These are phyloP conservation scores for Coriaria nepalensis DNA, from an alignment of 306 rosid genomes.

Conservation along the genomic window DNA sequence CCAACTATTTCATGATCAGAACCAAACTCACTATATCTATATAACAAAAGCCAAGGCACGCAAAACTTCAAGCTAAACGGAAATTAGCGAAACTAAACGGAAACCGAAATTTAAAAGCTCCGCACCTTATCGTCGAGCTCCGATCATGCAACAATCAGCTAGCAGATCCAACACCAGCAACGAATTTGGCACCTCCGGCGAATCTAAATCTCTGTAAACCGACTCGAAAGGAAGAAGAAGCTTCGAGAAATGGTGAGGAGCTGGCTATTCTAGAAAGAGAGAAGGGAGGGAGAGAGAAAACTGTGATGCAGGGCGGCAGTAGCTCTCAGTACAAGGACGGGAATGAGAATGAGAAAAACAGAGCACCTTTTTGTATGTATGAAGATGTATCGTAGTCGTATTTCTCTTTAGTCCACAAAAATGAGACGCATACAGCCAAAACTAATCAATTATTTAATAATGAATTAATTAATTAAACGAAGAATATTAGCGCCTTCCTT, in stretches of 20 bases:
- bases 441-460: too few relatives aligned
- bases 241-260: slow-evolving; percentile 6
- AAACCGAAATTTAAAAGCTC: background rate
- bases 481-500: too few relatives aligned
- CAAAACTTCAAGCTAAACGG: background rate
- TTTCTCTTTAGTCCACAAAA: too few relatives aligned
- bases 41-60: background rate
- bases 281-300: background rate
- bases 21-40: too few relatives aligned
- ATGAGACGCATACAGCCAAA: too few relatives aligned
- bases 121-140: background rate
- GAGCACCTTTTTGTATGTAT: slow-evolving; percentile 7
- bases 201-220: background rate
- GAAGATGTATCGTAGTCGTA: too few relatives aligned
- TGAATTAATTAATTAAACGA: too few relatives aligned
- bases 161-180: slow-evolving; percentile 5
- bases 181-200: background rate
- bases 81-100: background rate
- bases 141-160: background rate
- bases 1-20: too few relatives aligned
- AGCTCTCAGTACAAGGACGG: background rate
- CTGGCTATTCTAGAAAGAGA: background rate
- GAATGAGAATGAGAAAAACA: slow-evolving; percentile 5
- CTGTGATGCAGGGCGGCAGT: background rate
- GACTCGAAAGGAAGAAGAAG: background rate